phyloP scores from a whole-genome alignment of 1,284 basidiomycete species.

The Sanguinoderma infundibulare region DNA sequence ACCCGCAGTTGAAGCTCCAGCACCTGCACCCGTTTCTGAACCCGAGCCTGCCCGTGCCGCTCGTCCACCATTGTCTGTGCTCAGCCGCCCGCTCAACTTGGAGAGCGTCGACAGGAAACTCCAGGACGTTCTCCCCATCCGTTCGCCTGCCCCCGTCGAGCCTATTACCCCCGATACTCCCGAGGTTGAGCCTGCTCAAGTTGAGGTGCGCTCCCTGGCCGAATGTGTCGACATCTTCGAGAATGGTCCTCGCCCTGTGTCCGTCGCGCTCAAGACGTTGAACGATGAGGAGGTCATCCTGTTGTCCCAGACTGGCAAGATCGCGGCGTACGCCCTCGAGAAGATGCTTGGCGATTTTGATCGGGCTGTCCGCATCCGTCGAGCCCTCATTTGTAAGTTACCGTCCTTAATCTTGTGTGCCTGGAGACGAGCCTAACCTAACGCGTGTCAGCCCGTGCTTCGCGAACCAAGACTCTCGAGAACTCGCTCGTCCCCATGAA shows the following conservation, averaged over 20 bases:
- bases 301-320: constrained; percentile 91
- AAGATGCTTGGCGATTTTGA: constrained; percentile 90
- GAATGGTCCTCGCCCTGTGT: constrained; percentile 75
- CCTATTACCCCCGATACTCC: constrained; percentile 23
- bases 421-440: constrained; percentile 13
- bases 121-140: constrained; percentile 32
- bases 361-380: constrained; percentile 86
- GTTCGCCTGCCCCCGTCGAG: constrained; percentile 25
- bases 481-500: constrained; percentile 82
- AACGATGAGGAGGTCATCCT: constrained; percentile 94
- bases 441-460: constrained; percentile 73
- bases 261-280: constrained; percentile 60
- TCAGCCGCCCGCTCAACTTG: constrained; percentile 36
- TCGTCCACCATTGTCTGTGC: constrained; percentile 26
- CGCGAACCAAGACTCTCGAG: constrained; percentile 87
- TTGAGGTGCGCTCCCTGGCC: constrained; percentile 62
- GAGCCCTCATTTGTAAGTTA: constrained; percentile 88
- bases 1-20: constrained; percentile 18
- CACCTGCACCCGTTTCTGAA: constrained; percentile 11
- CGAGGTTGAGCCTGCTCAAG: constrained; percentile 6
- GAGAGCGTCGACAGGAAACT: constrained; percentile 41
- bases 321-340: constrained; percentile 93
- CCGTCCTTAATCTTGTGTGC: not conserved
- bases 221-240: constrained; percentile 89
- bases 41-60: constrained; percentile 25